Conservation (phyloP, 768 basidiomycete genomes). For the Trametes villosa region DNA sequence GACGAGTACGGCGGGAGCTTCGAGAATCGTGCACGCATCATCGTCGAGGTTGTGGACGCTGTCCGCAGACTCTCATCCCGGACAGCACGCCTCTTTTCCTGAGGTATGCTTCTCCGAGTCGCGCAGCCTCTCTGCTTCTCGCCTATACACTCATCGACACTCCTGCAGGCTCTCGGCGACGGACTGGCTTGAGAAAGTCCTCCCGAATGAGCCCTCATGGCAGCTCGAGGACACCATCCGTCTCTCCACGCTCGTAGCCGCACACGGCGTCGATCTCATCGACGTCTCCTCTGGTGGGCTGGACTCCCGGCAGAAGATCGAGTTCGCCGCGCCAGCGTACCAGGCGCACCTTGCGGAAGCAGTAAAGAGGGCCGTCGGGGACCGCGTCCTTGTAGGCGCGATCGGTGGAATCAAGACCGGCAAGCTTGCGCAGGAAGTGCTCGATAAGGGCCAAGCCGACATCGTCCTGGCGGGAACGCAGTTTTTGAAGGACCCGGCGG, state of each 20-base stretch:
- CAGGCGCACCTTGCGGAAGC: constrained; percentile 24
- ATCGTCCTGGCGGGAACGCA: no score
- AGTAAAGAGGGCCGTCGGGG: constrained; percentile 50
- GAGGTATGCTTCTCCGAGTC: constrained; percentile 47
- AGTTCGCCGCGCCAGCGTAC: constrained; percentile 32
- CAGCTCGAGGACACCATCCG: constrained; percentile 66
- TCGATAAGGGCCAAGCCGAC: no score
- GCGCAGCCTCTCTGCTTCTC: background rate
- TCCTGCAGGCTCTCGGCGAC: constrained; percentile 61
- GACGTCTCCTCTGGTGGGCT: constrained; percentile 76
- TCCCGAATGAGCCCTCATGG: constrained; percentile 69
- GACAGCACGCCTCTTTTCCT: constrained; percentile 70
- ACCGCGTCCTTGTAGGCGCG: constrained; percentile 51
- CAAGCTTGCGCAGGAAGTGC: no score
- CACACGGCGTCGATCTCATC: constrained; percentile 76
- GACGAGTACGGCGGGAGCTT: constrained; percentile 52
- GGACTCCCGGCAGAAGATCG: constrained; percentile 45
- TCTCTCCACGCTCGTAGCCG: constrained; percentile 58
- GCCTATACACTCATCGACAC: background rate
- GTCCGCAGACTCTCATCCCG: constrained; percentile 64
- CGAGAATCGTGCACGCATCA: constrained; percentile 50
- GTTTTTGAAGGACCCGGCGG: no score
- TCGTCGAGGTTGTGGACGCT: constrained; percentile 43
- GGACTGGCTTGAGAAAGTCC: constrained; percentile 68
- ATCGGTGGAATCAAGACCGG: no score